phyloP scores from a whole-genome alignment of 2,329 filamentous ascomycete genomes.

The Aspergillus melleus region DNA sequence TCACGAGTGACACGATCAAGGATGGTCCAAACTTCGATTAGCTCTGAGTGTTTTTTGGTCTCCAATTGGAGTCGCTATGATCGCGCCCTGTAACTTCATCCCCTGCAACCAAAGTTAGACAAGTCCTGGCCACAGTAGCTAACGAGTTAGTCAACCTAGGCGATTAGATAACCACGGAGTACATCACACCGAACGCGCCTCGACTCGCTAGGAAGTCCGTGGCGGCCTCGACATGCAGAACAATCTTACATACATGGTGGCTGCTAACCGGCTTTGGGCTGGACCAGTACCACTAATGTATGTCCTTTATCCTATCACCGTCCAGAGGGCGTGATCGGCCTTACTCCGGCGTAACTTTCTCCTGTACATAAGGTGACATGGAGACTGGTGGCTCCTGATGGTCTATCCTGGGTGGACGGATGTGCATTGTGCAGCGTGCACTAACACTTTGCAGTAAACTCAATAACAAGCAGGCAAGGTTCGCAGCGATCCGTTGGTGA shows the following conservation, averaged over 20 bases:
- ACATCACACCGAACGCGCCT: constrained; percentile 6
- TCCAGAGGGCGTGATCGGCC: neutral
- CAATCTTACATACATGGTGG: constrained; percentile 4
- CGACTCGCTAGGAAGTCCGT: neutral
- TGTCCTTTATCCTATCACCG: neutral
- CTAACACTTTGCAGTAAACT: neutral
- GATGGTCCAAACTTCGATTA: neutral
- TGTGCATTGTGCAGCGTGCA: neutral
- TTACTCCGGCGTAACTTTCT: constrained; percentile 5
- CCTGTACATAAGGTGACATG: neutral
- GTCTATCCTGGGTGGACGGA: neutral
- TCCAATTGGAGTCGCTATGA: neutral
- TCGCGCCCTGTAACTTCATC: neutral
- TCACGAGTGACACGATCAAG: neutral
- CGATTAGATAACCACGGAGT: constrained; percentile 4
- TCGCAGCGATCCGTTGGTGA: neutral
- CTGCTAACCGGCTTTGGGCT: neutral
- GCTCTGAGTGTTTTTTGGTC: neutral
- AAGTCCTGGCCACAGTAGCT: neutral
- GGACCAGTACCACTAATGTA: constrained; percentile 3
- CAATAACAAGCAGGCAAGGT: neutral
- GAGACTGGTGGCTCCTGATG: neutral
- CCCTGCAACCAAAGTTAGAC: neutral
- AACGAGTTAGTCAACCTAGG: neutral
- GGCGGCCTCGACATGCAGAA: neutral